Evolutionary conservation across 805 yeast genomes (phyloP).

Genomic region (Dipodascopsis uninucleata): DNA sequence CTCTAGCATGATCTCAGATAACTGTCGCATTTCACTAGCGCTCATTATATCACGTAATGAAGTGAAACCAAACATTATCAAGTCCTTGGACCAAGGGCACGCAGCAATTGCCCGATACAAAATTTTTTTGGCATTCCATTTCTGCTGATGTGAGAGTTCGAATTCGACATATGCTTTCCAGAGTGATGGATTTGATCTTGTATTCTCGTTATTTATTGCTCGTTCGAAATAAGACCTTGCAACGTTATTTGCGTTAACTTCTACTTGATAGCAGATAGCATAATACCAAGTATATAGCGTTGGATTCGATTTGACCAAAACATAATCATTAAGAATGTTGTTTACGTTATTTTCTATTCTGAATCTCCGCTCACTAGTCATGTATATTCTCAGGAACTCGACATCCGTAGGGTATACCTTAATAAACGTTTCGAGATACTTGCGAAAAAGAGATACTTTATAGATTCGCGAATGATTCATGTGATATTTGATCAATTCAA

Average conservation of each 20-base stretch:
- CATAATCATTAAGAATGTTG: conserved; percentile 1
- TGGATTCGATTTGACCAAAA: conserved; percentile 3
- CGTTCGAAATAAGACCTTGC: conserved; percentile 11
- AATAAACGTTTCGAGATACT: conserved; percentile 8
- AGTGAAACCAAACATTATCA: conserved; percentile 6
- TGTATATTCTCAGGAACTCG: conserved; percentile 10
- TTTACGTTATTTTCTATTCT: conserved; percentile 15
- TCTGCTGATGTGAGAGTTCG: conserved; percentile 1
- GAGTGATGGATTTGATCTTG: conserved; percentile 3
- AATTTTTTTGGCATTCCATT: conserved; percentile 6
- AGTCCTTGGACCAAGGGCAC: conserved; percentile 23
- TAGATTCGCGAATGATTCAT: conserved; percentile 5
- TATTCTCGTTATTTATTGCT: conserved; percentile 8
- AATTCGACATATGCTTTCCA: conserved; percentile 15
- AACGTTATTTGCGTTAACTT: conserved; percentile 2
- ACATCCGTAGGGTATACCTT: conserved; percentile 6
- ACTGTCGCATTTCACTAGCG: conserved; percentile 8
- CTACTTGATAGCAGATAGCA: conserved; percentile 11
- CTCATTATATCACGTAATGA: conserved; percentile 1
- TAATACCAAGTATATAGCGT: conserved; percentile 11
- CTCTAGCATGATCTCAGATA: conserved; percentile 14
- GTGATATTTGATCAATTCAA: conserved; percentile 6
- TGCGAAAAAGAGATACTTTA: conserved; percentile 17
- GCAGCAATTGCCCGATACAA: conserved; percentile 15
- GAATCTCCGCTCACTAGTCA: conserved; percentile 11